phyloP scores from a whole-genome alignment of 2,329 filamentous ascomycete species.

The Drechslerella coelobrocha region DNA sequence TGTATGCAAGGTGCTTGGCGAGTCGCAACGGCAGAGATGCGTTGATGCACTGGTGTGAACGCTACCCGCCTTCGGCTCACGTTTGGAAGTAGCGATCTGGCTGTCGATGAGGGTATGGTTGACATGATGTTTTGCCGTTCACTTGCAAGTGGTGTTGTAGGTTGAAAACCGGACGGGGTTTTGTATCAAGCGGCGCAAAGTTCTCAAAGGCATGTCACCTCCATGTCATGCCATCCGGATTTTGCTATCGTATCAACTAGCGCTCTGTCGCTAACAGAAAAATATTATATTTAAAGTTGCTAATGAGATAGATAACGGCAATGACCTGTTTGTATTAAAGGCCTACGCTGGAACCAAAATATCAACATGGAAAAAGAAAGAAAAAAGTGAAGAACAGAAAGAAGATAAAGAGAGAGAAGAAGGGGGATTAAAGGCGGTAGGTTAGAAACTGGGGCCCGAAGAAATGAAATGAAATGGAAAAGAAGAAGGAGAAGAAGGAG shows the following conservation, averaged over 20 bases:
- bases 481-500: conserved; percentile 24
- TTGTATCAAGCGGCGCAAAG: conserved; percentile 6
- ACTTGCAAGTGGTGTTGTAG: conserved; percentile 34
- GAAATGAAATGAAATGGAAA: no score
- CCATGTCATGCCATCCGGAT: conserved; percentile 22
- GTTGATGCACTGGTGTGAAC: conserved; percentile 10
- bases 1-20: background rate
- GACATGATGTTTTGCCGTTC: conserved; percentile 28
- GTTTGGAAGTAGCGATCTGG: conserved; percentile 12
- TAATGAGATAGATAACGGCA: background rate
- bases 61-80: background rate
- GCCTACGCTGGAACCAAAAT: conserved; percentile 4
- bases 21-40: background rate
- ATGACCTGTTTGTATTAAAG: conserved; percentile 37
- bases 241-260: conserved; percentile 1
- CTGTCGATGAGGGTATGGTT: conserved; percentile 33
- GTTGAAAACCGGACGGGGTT: conserved; percentile 24
- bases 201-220: conserved; percentile 1
- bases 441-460: no score
- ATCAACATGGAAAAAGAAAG: conserved; percentile 2
- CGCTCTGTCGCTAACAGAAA: conserved; percentile 3
- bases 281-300: background rate
- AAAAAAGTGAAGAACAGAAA: background rate
- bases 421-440: conserved; percentile 34
- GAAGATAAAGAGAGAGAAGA: conserved; percentile 43